Evolutionary conservation across 2,329 filamentous ascomycete species (phyloP).

Genomic region (Pestalotiopsis sp.): DNA sequence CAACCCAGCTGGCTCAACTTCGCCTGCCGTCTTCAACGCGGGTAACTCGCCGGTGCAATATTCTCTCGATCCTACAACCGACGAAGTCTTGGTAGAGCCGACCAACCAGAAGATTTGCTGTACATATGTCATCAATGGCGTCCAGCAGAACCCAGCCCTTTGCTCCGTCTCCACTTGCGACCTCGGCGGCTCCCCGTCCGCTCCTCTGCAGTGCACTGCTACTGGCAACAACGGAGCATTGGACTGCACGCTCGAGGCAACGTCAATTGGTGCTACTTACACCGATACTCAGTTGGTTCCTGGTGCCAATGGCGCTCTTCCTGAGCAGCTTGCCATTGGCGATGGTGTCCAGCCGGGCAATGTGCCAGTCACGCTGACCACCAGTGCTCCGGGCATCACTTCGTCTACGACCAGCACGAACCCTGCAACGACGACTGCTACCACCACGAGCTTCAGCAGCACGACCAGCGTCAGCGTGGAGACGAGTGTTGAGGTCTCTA

Average conservation of each 20-base stretch:
- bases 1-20: too few species aligned
- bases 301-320: neutral
- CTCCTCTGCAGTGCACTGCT: neutral
- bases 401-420: neutral
- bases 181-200: neutral
- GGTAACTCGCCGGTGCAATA: too few species aligned
- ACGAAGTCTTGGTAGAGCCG: too few species aligned
- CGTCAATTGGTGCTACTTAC: neutral
- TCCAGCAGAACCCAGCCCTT: too few species aligned
- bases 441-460: neutral
- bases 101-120: too few species aligned
- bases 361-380: neutral
- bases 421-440: neutral
- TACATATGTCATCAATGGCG: too few species aligned
- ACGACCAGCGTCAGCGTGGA: neutral
- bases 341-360: neutral
- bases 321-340: neutral
- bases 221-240: neutral
- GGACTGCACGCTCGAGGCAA: neutral
- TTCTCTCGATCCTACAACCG: too few species aligned
- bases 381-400: neutral
- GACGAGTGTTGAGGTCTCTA: neutral
- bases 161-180: too few species aligned
- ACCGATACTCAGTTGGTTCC: neutral
- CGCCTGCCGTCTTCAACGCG: too few species aligned